Evolutionary conservation across 805 yeast genomes (phyloP), one percentile per base, ranked within the genome.

Genomic region (Starmerella lactis-condensi): DNA sequence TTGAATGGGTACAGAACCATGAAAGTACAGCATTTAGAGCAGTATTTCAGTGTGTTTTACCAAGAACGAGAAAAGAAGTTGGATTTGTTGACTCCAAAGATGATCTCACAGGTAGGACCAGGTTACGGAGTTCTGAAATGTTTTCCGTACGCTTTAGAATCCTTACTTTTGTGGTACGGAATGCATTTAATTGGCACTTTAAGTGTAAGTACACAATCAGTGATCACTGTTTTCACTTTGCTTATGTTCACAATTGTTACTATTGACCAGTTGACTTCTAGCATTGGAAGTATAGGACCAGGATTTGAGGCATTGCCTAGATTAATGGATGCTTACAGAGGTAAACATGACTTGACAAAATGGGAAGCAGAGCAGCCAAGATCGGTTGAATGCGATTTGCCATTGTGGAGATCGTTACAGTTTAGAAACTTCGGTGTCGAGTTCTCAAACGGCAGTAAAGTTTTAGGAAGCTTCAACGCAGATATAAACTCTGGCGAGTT

Each of bases 121-220:
- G 83, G 89, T 1, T 58, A 70, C 17, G 71, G 89, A 0, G 31
- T 68, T 1, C 60, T 69, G 3, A 65, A 61, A 29, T 48, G 74
- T 10, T 52, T 75, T 24, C 54, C 67, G 0, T 63, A 69, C 24
- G 49, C 67, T 10, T 70, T 81, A 1, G 81, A 82, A 36, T 74
- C 79, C 2, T 56, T 78, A 1, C 48, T 83, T n/a, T 56, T 81
- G 5, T 83, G 69, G 51, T 82, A 73, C 48, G 95, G 95, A 0
- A 60, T 82, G 60, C 55, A 57, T 28, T 58, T 89, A n/a, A 74
- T 81, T 1, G 68, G 75, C 0, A 40, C 46, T 1, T 61, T 59
- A 0, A 66, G 65, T 28, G 81, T 79, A 46, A 45, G 67, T 0
- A 54, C 67, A 4, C 52, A 56, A n/a, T 67, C 64, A 38, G 58